phyloP scores from a whole-genome alignment of 257 asterid species.

The Ilex aquifolium region DNA sequence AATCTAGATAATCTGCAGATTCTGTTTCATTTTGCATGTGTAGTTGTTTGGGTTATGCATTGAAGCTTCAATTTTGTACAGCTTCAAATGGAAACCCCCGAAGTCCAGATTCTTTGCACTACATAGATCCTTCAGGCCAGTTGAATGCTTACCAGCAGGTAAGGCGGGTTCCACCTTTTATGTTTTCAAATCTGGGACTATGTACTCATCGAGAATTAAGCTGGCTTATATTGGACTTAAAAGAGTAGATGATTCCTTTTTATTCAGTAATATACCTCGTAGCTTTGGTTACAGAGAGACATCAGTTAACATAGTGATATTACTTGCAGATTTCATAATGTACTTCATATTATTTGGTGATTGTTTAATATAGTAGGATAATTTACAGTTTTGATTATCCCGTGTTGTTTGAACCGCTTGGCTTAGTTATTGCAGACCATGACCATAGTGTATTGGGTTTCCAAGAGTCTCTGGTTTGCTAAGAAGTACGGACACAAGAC shows the following conservation, averaged over 20 bases:
- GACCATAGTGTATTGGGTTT: neutral
- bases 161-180: constrained; percentile 7
- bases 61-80: constrained; percentile 18
- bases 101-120: constrained; percentile 50
- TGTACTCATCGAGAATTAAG: neutral
- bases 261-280: neutral
- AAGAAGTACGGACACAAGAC: too few relatives aligned
- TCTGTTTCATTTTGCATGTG: neutral
- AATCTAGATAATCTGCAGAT: neutral
- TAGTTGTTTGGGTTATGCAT: constrained; percentile 9
- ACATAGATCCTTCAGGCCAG: constrained; percentile 56
- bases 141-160: constrained; percentile 78
- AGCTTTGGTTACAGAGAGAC: neutral
- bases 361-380: neutral
- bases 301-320: neutral
- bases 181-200: neutral
- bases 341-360: neutral
- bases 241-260: neutral
- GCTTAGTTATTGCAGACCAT: neutral
- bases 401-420: too few relatives aligned
- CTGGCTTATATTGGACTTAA: neutral
- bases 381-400: neutral
- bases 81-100: constrained; percentile 73
- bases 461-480: too few relatives aligned
- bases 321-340: too few relatives aligned